Percentiles rank a stretch among this genome's conserved stretches.
phyloP scores from a whole-genome alignment of 352 stramenopile species.

The Pythium guiyangense region DNA sequence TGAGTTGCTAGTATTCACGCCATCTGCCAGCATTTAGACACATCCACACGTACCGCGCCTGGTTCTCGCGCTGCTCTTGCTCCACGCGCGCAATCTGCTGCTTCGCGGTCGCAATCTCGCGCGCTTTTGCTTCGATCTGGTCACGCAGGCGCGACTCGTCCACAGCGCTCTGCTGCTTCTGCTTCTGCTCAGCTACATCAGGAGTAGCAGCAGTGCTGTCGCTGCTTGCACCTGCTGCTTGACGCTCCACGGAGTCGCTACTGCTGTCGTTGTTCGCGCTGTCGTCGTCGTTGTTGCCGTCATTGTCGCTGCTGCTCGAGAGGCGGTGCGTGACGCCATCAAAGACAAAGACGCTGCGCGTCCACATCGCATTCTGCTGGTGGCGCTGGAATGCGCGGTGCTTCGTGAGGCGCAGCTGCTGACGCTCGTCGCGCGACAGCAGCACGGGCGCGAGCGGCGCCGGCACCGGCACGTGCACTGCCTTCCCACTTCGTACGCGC shows the following conservation, averaged over 20 bases:
- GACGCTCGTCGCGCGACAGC: constrained; percentile 40
- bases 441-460: constrained; percentile 24
- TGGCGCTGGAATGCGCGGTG: constrained; percentile 53
- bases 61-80: constrained; percentile 16
- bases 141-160: constrained; percentile 6
- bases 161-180: not conserved
- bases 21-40: not conserved
- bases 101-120: constrained; percentile 14
- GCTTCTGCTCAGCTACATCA: not conserved
- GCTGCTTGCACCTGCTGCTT: not conserved
- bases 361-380: constrained; percentile 64
- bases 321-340: constrained; percentile 12
- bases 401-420: constrained; percentile 43
- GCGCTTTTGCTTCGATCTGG: constrained; percentile 2
- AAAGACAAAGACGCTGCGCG: constrained; percentile 26
- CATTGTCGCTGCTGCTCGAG: not conserved
- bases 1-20: no score
- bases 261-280: not conserved
- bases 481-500: constrained; percentile 18
- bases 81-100: constrained; percentile 15
- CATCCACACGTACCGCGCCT: constrained; percentile 12
- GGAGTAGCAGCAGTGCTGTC: not conserved
- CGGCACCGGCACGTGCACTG: constrained; percentile 31
- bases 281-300: not conserved
- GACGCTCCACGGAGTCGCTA: no score